phyloP scores from a whole-genome alignment of 768 basidiomycete species.

The Phylloporus sp. region DNA sequence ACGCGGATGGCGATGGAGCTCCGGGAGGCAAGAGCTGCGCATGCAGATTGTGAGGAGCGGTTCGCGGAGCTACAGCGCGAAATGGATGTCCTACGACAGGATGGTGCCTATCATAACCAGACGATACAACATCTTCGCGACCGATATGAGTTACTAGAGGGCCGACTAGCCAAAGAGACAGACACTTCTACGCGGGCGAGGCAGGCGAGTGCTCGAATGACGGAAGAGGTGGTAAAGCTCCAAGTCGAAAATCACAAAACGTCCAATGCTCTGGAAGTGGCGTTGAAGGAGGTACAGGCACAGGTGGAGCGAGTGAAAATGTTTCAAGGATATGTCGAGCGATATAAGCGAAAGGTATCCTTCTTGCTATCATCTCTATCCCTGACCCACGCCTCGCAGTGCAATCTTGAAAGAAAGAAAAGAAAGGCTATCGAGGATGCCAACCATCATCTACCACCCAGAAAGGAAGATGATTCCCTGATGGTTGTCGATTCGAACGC shows the following conservation, averaged over 20 bases:
- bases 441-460: conserved; percentile 1
- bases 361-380: not conserved
- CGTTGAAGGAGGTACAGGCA: conserved; percentile 11
- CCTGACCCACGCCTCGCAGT: conserved; percentile 11
- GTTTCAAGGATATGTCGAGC: conserved; percentile 21
- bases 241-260: conserved; percentile 23
- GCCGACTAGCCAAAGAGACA: conserved; percentile 9
- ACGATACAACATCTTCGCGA: conserved; percentile 11
- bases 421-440: conserved; percentile 20
- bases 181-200: conserved; percentile 1
- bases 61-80: conserved; percentile 11
- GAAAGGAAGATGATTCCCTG: conserved; percentile 27
- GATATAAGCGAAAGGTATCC: conserved; percentile 23
- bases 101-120: conserved; percentile 3
- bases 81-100: conserved; percentile 7
- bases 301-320: conserved; percentile 19
- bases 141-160: conserved; percentile 13
- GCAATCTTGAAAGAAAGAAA: conserved; percentile 25
- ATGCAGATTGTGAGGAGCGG: conserved; percentile 12
- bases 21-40: conserved; percentile 7
- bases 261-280: conserved; percentile 13
- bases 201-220: conserved; percentile 11
- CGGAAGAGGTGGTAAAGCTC: conserved; percentile 21
- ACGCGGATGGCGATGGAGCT: conserved; percentile 13
- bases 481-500: conserved; percentile 28